Evolutionary conservation across 2,329 filamentous ascomycete genomes (phyloP), one percentile per base, ranked within the genome.

Genomic region (Gremmenia infestans): DNA sequence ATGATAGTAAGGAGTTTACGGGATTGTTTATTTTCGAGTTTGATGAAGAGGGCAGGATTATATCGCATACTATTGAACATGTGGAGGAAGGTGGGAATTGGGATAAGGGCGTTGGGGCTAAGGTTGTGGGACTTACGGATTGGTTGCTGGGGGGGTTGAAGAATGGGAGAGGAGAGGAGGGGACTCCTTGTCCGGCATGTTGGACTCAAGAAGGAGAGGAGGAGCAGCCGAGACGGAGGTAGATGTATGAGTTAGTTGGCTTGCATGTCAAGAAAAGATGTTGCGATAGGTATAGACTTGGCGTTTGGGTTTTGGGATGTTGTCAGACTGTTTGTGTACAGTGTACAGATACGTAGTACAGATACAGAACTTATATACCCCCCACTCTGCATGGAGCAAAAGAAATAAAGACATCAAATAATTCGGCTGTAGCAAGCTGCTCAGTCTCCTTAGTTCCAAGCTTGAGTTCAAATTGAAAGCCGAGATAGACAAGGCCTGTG

Each of bases 21-120:
- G 94, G 94, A 0, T 73, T 97, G 11, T 99, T 97, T 72, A 87
- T 96, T 57, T 99, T 99, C 71, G 90, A 96, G 62, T 99, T 99
- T 70, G 94, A 97, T 68, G 79, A 84, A 48, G 82, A 96, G 65
- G 94, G 94, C 1, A 81, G 91, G 60, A 84, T 99, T 37, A 73
- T 88, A 48, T 91, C 84, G 63, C 94, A 97, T 72, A 96, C 90
- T 0, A 97, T 99, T 67, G 94, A 99, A 73, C 89, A 96, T 73
- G 88, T 89, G 1, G 88, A 97, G 66, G 87, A 94, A 66, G 86
- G 87, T 15, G 83, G 87, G 40, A 84, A 90, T 58, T 95, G 88
- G 84, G 92, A 97, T 66, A 84, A 83, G 60, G 91, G 84, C 15
- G 76, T 86, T n/a, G 83, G 89, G 25, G 87, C 89, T 22, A 89